Base-by-base conservation (phyloP, 1,139 yeast genomes). In the Diutina scorzettiae region DNA sequence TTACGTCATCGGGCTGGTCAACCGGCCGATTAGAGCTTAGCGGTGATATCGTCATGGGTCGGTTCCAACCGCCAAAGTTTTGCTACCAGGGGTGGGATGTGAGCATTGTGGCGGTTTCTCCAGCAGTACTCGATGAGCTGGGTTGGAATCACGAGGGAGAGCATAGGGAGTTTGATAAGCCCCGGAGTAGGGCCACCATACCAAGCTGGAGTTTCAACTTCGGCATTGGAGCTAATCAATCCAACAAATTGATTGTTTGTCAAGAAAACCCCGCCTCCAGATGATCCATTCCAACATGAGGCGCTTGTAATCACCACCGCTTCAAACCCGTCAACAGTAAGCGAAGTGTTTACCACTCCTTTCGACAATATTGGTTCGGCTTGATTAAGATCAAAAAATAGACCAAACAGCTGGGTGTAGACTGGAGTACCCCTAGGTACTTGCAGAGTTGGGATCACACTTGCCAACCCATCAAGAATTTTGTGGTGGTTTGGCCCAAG, bases 191-290 rank as follows among this genome's bases (percentile, higher is more conserved):
- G 27, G 2, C 7, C 8, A 6, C 19, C 28, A 16, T 11, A 28
- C 39, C 39, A 34, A 17, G 23, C 28, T n/a, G 39, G 39, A n/a
- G 28, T 28, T n/a, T 23, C 19, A 11, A 34, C 39, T 23, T 34
- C 39, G 39, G 39, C 39, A 23, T 34, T 34, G 11, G 27, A 21
- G 16, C 19, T 16, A 14, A 34, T 21, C 14, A 34, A 28, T 7
- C 39, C 39, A n/a, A 34, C 25, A 23, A 34, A 34, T n/a, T 21
- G 19, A 16, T 34, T 14, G 14, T 21, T 19, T n/a, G n/a, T 20
- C 4, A 20, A 5, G 17, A 34, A 34, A 1, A 34, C 17, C 5
- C 39, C 39, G 3, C 39, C 39, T 5, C 39, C 39, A 8, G 20
- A 14, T 2, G 29, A 23, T 14, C 39, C 39, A 23, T 34, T 34